Base-by-base conservation (phyloP, 495 filamentous ascomycete genomes). In the Acidomyces sp. region DNA sequence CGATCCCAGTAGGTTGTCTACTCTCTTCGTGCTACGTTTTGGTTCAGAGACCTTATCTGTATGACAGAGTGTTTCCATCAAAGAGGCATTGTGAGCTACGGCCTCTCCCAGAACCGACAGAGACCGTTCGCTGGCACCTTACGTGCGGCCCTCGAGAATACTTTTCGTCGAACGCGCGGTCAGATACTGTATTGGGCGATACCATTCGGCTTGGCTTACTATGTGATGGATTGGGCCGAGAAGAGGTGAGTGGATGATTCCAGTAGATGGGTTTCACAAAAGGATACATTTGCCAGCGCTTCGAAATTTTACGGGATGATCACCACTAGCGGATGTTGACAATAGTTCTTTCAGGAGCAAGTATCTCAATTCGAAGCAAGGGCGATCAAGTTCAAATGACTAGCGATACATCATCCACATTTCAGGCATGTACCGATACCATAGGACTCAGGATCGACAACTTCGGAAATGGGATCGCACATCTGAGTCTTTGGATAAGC, bases 291-390 rank as follows among this genome's bases (percentile, higher is more conserved):
- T 5, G 28, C 17, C 4, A 16, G 29, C n/a, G 29, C 19, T 5
- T 6, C 19, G 39, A 9, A 5, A 21, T 9, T n/a, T n/a, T n/a
- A n/a, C 5, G 5, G 33, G 19, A 26, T 7, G 23, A 20, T 17
- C 6, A 13, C 17, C 6, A 29, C 10, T 29, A 25, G 3, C 10
- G n/a, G 34, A 3, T 6, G 20, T 3, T 17, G 15, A 13, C 19
- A n/a, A 19, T 7, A n/a, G 15, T n/a, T 30, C 5, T 26, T 34
- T 4, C 51, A 93, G 86, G 61, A 94, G 93, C 67, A 71, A 92
- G 55, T 90, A 79, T 67, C 69, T 90, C 51, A 88, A 92, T 72
- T 90, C 82, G 55, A 94, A 94, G 74, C 69, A 72, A 30, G 86
- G 86, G 31, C 82, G 82, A n/a, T n/a, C n/a, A n/a, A n/a, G n/a